These are phyloP conservation scores for Leccinum pachyderme DNA, from an alignment of 1,284 basidiomycete species.

Conservation along the genomic window DNA sequence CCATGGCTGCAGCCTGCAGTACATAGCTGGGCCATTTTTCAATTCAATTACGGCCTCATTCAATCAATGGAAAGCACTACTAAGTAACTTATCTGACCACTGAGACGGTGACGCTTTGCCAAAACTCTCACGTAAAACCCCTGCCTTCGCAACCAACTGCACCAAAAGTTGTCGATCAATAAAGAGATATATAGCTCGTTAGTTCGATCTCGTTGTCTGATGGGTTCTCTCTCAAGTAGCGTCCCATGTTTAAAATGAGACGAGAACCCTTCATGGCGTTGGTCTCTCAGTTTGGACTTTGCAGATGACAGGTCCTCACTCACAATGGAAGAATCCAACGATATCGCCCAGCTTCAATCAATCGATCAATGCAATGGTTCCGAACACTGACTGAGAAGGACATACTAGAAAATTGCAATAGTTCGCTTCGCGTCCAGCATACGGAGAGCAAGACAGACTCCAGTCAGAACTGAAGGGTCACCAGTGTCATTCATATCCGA, in stretches of 20 bases:
- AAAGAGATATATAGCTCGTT: background rate
- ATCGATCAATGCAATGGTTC: background rate
- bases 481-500: background rate
- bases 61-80: background rate
- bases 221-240: background rate
- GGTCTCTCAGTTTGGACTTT: background rate
- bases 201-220: background rate
- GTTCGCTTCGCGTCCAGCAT: slow-evolving; percentile 2
- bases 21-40: background rate
- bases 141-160: background rate
- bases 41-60: background rate
- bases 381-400: background rate
- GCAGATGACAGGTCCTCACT: slow-evolving; percentile 1
- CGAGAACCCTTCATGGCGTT: slow-evolving; percentile 13
- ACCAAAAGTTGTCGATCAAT: background rate
- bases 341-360: slow-evolving; percentile 12
- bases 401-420: slow-evolving; percentile 11
- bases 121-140: background rate
- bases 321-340: slow-evolving; percentile 13
- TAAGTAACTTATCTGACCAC: background rate
- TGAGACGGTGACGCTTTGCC: background rate
- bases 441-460: background rate
- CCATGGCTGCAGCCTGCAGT: background rate
- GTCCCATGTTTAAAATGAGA: slow-evolving; percentile 19
- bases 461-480: slow-evolving; percentile 7